Percentiles rank a stretch among this genome's conserved stretches.
phyloP scores from a whole-genome alignment of 129 eudicot genomes.

The Lonicera japonica region DNA sequence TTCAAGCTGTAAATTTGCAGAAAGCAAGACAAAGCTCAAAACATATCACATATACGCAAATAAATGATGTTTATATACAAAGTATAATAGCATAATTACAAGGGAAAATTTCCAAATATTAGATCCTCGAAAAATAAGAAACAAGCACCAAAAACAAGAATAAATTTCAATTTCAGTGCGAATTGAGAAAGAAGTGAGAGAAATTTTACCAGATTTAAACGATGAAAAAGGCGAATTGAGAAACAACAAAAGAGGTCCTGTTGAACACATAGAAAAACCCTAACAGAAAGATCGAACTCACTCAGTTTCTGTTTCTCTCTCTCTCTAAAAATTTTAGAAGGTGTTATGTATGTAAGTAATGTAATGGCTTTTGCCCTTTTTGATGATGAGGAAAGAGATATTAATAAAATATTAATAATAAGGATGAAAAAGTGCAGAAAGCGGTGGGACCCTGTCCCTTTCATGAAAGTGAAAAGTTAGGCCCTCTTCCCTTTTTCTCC shows the following conservation, averaged over 20 bases:
- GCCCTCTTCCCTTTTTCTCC: slow-evolving; percentile 16
- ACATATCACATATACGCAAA: slow-evolving; percentile 3
- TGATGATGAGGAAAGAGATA: slow-evolving; percentile 1
- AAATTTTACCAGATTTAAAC: slow-evolving; percentile 1
- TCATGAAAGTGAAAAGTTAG: slow-evolving; percentile 38
- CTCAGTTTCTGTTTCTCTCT: not conserved
- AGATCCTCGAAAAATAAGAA: not conserved
- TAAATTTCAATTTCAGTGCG: not conserved
- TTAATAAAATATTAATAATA: slow-evolving; percentile 9
- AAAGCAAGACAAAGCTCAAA: not conserved
- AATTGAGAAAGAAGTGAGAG: not conserved
- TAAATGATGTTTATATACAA: not conserved
- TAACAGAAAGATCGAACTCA: slow-evolving; percentile 1
- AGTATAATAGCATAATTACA: not conserved
- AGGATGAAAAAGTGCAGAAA: slow-evolving; percentile 35
- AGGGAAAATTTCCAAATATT: not conserved
- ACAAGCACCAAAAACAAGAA: no score
- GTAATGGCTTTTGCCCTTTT: not conserved
- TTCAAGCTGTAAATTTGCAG: not conserved
- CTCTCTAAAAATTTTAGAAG: not conserved
- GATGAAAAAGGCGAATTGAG: no score
- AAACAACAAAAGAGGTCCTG: not conserved
- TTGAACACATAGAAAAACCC: slow-evolving; percentile 6
- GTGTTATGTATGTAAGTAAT: not conserved
- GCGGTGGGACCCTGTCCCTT: slow-evolving; percentile 61